Evolutionary conservation across 2,329 filamentous ascomycete genomes (phyloP).

Genomic region (Alternaria gansuensis): DNA sequence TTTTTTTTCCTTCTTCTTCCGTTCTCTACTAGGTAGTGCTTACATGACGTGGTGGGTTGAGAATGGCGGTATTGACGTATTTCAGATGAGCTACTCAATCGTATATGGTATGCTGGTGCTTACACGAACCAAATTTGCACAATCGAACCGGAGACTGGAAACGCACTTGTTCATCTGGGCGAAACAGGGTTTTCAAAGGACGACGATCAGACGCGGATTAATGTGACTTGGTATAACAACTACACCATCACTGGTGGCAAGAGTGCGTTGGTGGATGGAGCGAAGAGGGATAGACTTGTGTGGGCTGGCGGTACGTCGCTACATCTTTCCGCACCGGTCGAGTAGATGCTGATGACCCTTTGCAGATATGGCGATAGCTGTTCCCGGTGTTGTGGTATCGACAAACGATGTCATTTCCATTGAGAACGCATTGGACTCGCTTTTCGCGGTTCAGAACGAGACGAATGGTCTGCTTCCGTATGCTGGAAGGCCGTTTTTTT

Average conservation of each 20-base stretch:
- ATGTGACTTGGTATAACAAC: slow-evolving; percentile 55
- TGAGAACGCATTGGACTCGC: slow-evolving; percentile 60
- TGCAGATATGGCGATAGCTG: slow-evolving; percentile 65
- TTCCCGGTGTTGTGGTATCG: slow-evolving; percentile 64
- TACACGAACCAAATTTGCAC: slow-evolving; percentile 55
- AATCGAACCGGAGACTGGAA: slow-evolving; percentile 49
- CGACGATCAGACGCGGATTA: slow-evolving; percentile 41
- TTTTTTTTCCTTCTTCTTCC: too few relatives aligned
- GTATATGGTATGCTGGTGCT: slow-evolving; percentile 57
- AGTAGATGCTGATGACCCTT: neutral
- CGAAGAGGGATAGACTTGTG: slow-evolving; percentile 67
- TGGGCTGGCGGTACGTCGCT: slow-evolving; percentile 61
- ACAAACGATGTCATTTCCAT: slow-evolving; percentile 63
- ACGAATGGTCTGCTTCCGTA: slow-evolving; percentile 60
- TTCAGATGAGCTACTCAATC: slow-evolving; percentile 56
- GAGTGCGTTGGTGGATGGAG: slow-evolving; percentile 60
- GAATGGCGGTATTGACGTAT: slow-evolving; percentile 5
- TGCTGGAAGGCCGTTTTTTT: slow-evolving; percentile 58
- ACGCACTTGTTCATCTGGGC: slow-evolving; percentile 49
- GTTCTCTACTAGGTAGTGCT: neutral
- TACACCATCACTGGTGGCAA: slow-evolving; percentile 54
- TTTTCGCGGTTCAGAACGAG: slow-evolving; percentile 57
- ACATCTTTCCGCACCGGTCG: neutral
- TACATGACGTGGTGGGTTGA: neutral
- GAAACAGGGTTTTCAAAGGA: slow-evolving; percentile 32